Evolutionary conservation across 2,329 filamentous ascomycete genomes (phyloP).

Genomic region (Dactylellina haptotyla): DNA sequence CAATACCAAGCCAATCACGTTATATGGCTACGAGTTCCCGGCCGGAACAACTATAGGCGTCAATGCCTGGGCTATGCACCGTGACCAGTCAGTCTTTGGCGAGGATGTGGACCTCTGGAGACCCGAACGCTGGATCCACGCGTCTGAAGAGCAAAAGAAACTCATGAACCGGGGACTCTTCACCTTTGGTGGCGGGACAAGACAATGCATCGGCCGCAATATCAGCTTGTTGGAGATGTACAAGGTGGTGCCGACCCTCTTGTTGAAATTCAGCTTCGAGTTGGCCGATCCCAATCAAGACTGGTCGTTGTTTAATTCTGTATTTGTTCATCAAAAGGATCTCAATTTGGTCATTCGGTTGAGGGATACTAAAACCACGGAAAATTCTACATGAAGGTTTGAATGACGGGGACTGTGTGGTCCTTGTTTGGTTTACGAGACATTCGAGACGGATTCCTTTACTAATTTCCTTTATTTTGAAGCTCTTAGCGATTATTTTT

Average conservation of each 20-base stretch:
- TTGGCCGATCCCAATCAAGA: slow-evolving; percentile 27
- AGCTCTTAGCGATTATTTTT: no score
- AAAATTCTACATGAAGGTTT: no score
- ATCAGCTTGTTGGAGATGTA: slow-evolving; percentile 56
- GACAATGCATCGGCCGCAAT: slow-evolving; percentile 56
- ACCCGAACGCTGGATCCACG: slow-evolving; percentile 58
- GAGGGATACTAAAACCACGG: background rate
- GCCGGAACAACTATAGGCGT: slow-evolving; percentile 63
- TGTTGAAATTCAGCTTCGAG: slow-evolving; percentile 35
- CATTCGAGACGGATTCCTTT: no score
- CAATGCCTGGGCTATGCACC: slow-evolving; percentile 64
- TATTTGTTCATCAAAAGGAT: slow-evolving; percentile 42
- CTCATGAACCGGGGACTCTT: slow-evolving; percentile 41
- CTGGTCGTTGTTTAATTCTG: slow-evolving; percentile 44
- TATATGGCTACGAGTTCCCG: slow-evolving; percentile 63
- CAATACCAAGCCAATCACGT: slow-evolving; percentile 62
- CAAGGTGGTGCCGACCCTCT: slow-evolving; percentile 54
- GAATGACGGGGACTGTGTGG: no score
- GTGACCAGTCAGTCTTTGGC: slow-evolving; percentile 63
- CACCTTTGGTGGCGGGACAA: slow-evolving; percentile 48
- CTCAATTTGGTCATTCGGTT: slow-evolving; percentile 17
- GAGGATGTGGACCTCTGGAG: slow-evolving; percentile 62
- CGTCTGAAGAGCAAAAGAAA: slow-evolving; percentile 39
- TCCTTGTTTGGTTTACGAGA: no score
- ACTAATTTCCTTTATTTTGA: no score